These are phyloP conservation scores for Aspergillus felis DNA, from an alignment of 2,329 filamentous ascomycete species.

Conservation along the genomic window DNA sequence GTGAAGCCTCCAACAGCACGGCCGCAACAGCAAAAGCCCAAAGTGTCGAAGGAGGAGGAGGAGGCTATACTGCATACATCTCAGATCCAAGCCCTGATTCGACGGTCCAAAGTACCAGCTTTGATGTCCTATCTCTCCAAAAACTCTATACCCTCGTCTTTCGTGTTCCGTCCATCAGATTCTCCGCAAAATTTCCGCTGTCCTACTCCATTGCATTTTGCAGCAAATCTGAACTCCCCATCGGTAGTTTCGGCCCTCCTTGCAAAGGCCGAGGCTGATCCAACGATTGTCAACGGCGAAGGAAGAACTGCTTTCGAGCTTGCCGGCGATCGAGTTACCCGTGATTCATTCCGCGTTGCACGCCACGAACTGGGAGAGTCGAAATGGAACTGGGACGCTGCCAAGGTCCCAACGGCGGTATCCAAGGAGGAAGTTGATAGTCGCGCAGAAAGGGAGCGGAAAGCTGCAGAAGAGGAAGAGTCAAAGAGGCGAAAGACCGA, in stretches of 20 bases:
- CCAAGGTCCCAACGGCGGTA: slow-evolving; percentile 68
- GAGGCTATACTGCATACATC: slow-evolving; percentile 76
- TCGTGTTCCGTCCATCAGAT: slow-evolving; percentile 68
- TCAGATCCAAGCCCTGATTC: slow-evolving; percentile 82
- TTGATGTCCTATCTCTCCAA: slow-evolving; percentile 77
- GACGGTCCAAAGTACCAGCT: slow-evolving; percentile 83
- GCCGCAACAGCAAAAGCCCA: slow-evolving; percentile 47
- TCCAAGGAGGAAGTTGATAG: slow-evolving; percentile 67
- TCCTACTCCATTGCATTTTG: slow-evolving; percentile 78
- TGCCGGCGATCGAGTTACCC: slow-evolving; percentile 75
- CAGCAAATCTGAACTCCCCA: slow-evolving; percentile 73
- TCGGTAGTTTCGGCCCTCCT: slow-evolving; percentile 75
- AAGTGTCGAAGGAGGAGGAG: slow-evolving; percentile 78
- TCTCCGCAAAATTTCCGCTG: slow-evolving; percentile 70
- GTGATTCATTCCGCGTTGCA: slow-evolving; percentile 87
- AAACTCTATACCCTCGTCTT: slow-evolving; percentile 68
- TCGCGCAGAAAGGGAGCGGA: slow-evolving; percentile 66
- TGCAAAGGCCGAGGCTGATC: slow-evolving; percentile 69
- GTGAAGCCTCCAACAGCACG: slow-evolving; percentile 29
- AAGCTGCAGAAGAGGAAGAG: slow-evolving; percentile 65
- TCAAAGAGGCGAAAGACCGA: slow-evolving; percentile 68
- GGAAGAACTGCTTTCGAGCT: slow-evolving; percentile 86
- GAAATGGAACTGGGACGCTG: slow-evolving; percentile 72
- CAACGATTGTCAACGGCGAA: slow-evolving; percentile 65
- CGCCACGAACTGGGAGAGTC: slow-evolving; percentile 75